phyloP scores from a whole-genome alignment of 1,284 basidiomycete genomes.

The Trametes versicolor region DNA sequence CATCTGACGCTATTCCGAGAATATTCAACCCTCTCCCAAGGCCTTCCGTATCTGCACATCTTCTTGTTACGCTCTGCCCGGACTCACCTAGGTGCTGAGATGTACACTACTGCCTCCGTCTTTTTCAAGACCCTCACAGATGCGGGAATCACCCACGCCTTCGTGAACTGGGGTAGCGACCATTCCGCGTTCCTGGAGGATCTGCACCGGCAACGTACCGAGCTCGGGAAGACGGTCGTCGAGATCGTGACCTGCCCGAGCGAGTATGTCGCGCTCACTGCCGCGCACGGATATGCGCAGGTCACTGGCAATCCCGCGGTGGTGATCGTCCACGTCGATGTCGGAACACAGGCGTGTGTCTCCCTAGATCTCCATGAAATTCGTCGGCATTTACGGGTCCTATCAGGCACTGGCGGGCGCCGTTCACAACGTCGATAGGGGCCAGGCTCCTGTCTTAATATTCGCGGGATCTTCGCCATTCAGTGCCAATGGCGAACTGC shows the following conservation, averaged over 20 bases:
- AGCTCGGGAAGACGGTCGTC: conserved; percentile 50
- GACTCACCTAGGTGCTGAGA: conserved; percentile 31
- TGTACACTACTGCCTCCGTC: conserved; percentile 65
- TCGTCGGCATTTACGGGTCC: background rate
- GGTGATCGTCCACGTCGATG: conserved; percentile 76
- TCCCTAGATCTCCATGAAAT: too few species aligned
- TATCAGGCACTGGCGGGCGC: conserved; percentile 71
- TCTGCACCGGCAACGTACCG: conserved; percentile 61
- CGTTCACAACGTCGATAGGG: conserved; percentile 72
- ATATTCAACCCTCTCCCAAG: background rate
- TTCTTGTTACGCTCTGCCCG: background rate
- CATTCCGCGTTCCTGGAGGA: conserved; percentile 77
- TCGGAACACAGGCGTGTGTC: conserved; percentile 68
- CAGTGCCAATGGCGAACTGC: conserved; percentile 60
- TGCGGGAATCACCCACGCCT: conserved; percentile 73
- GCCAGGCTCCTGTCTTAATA: conserved; percentile 68
- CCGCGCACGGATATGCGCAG: conserved; percentile 74
- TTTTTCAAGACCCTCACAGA: conserved; percentile 64
- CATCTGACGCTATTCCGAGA: background rate
- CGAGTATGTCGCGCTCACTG: conserved; percentile 77
- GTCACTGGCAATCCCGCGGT: conserved; percentile 69
- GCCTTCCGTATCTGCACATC: background rate
- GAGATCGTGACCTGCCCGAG: conserved; percentile 73
- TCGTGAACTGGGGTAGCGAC: conserved; percentile 80
- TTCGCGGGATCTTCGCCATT: conserved; percentile 75